A percentile compares a stretch with the other conserved stretches of the same genome.
Evolutionary conservation across 768 basidiomycete species (phyloP).

Genomic region (Candolleomyces efflorescens): DNA sequence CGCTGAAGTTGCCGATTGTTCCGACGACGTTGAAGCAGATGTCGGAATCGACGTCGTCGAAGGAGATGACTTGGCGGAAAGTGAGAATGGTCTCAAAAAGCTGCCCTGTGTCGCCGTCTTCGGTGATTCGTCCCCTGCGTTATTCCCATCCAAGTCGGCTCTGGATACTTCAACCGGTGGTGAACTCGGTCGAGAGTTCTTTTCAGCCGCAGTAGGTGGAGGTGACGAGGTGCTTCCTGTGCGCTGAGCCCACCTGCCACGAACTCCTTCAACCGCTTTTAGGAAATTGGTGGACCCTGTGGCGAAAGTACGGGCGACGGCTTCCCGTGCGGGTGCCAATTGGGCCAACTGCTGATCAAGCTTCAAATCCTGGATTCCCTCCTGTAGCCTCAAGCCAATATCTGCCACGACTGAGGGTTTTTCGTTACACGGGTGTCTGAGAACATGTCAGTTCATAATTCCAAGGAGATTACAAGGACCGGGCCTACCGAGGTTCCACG

Average conservation of each 20-base stretch:
- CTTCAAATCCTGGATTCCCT: conserved; percentile 92
- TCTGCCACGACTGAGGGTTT: conserved; percentile 88
- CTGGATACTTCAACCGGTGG: conserved; percentile 36
- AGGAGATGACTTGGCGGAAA: conserved; percentile 15
- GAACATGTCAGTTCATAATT: background rate
- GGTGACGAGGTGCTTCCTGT: conserved; percentile 14
- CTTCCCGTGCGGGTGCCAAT: conserved; percentile 90
- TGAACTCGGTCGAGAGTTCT: conserved; percentile 30
- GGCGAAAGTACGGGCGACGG: conserved; percentile 70
- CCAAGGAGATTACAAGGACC: background rate
- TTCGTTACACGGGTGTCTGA: conserved; percentile 90
- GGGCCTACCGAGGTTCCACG: conserved; percentile 78
- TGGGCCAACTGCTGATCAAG: conserved; percentile 92
- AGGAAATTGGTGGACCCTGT: conserved; percentile 78
- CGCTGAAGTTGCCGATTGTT: conserved; percentile 13
- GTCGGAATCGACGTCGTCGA: conserved; percentile 3
- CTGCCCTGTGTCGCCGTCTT: conserved; percentile 18
- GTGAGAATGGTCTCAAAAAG: conserved; percentile 23
- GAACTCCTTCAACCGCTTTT: conserved; percentile 87
- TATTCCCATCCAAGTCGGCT: conserved; percentile 27
- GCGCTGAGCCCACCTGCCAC: conserved; percentile 59
- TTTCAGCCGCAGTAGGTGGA: conserved; percentile 19
- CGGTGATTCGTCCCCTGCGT: conserved; percentile 10
- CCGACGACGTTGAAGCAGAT: conserved; percentile 10
- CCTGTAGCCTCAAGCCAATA: conserved; percentile 85